Percentiles rank a stretch among this genome's conserved stretches.
Evolutionary conservation across 257 asterid genomes (phyloP).

Genomic region (Cinchona pubescens): DNA sequence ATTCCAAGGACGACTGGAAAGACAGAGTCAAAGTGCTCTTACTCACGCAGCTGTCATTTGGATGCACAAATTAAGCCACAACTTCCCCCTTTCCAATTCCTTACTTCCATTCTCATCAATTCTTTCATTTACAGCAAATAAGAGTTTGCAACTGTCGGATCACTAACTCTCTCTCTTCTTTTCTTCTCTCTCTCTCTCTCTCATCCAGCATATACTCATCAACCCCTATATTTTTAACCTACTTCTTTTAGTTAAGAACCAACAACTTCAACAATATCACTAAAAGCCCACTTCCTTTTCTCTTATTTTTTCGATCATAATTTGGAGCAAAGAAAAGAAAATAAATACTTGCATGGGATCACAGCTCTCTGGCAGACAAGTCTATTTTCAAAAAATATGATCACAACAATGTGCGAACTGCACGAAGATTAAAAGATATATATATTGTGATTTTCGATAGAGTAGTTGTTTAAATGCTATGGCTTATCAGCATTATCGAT

Average conservation of each 20-base stretch:
- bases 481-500: conserved; percentile 94
- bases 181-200: conserved; percentile 22
- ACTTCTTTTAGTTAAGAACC: conserved; percentile 7
- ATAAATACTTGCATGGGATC: conserved; percentile 9
- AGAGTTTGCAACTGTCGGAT: conserved; percentile 84
- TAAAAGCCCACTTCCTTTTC: not conserved
- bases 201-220: conserved; percentile 20
- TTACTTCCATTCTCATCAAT: conserved; percentile 24
- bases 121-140: conserved; percentile 59
- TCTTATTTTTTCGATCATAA: conserved; percentile 3
- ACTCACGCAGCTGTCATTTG: conserved; percentile 94
- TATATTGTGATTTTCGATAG: not conserved
- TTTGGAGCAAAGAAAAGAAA: not conserved
- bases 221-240: conserved; percentile 1
- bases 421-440: not conserved
- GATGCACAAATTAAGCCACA: conserved; percentile 53
- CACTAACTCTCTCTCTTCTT: conserved; percentile 14
- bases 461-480: conserved; percentile 33
- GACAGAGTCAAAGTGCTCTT: conserved; percentile 79
- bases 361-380: too few relatives aligned
- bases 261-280: not conserved
- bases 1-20: conserved; percentile 55
- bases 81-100: conserved; percentile 10
- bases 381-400: too few relatives aligned
- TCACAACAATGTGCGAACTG: too few relatives aligned